phyloP scores from a whole-genome alignment of 306 rosid genomes.

The Amphicarpaea edgeworthii region DNA sequence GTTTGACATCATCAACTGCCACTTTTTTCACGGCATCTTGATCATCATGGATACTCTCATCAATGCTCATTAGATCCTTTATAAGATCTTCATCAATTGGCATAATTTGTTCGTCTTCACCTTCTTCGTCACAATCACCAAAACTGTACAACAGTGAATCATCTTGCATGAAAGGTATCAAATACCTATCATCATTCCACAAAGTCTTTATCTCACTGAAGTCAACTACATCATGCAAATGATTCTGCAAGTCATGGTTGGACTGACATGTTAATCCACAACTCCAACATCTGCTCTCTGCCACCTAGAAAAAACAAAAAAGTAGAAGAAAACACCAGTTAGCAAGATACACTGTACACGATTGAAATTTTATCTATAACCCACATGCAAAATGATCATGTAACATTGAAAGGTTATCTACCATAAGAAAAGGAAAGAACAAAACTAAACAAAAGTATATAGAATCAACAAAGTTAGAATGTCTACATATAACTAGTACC shows the following conservation, averaged over 20 bases:
- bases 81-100: conserved; percentile 56
- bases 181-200: conserved; percentile 74
- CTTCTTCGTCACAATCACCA: conserved; percentile 70
- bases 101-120: conserved; percentile 58
- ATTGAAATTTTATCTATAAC: background rate
- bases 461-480: background rate
- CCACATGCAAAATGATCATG: background rate
- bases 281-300: conserved; percentile 80
- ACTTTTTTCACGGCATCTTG: conserved; percentile 44
- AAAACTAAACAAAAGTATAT: background rate
- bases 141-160: conserved; percentile 86
- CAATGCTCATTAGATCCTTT: conserved; percentile 55
- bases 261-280: conserved; percentile 68
- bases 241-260: conserved; percentile 65
- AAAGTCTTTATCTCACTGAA: conserved; percentile 54
- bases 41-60: conserved; percentile 45
- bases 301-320: conserved; percentile 60
- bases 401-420: background rate
- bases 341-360: background rate
- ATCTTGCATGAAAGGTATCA: conserved; percentile 77
- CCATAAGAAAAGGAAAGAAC: background rate
- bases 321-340: background rate
- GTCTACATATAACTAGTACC: background rate
- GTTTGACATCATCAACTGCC: conserved; percentile 35
- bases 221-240: conserved; percentile 65